A percentile compares a stretch with the other conserved stretches of the same genome.
Evolutionary conservation across 2,329 filamentous ascomycete species (phyloP).

Genomic region (Thelonectria blattea): DNA sequence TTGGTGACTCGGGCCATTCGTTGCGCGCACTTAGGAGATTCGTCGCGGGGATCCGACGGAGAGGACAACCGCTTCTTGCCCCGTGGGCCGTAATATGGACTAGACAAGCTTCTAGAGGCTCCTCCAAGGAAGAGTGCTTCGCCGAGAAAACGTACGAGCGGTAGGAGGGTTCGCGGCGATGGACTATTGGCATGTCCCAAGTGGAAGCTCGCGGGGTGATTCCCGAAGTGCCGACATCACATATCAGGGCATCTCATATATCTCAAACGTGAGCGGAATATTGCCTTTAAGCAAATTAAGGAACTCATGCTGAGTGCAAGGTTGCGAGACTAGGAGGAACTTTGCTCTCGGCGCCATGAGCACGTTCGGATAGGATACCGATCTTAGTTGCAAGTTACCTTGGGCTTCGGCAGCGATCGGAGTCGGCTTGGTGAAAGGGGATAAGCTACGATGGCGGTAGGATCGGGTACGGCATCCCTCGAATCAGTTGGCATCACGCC

Average conservation of each 20-base stretch:
- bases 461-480: slow-evolving; percentile 2
- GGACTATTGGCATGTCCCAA: slow-evolving; percentile 5
- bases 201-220: slow-evolving; percentile 13
- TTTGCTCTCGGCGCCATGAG: neutral
- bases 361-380: slow-evolving; percentile 6
- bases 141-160: slow-evolving; percentile 25
- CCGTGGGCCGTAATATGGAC: neutral
- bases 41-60: slow-evolving; percentile 16
- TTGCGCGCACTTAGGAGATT: slow-evolving; percentile 5
- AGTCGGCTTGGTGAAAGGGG: neutral
- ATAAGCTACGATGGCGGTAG: neutral
- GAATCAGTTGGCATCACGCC: neutral
- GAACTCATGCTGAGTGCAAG: neutral
- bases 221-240: slow-evolving; percentile 17
- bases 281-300: no score
- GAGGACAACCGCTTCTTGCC: neutral
- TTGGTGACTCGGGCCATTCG: slow-evolving; percentile 13
- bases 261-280: neutral
- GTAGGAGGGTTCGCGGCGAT: slow-evolving; percentile 16
- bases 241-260: neutral
- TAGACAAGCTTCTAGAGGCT: slow-evolving; percentile 20
- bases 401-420: neutral
- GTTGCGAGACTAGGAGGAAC: neutral
- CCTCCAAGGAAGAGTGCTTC: slow-evolving; percentile 7
- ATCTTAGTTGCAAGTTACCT: neutral